Conservation (phyloP, 1,139 yeast genomes). For the Candida glucosophila region DNA sequence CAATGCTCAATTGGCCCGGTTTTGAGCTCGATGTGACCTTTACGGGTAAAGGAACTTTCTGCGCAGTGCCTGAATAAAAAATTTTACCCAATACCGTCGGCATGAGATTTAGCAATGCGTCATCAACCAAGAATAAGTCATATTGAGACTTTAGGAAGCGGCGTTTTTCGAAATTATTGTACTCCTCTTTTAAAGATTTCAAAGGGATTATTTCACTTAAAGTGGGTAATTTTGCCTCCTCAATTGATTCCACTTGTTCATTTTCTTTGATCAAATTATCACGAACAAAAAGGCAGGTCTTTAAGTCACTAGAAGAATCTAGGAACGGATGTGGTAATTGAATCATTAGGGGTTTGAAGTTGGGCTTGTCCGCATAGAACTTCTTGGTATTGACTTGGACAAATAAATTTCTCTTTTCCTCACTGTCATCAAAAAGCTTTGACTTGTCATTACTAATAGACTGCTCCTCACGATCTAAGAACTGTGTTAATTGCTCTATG, state of each 20-base stretch:
- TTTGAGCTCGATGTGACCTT: slow-evolving; percentile 33
- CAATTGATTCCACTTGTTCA: slow-evolving; percentile 54
- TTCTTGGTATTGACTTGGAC: slow-evolving; percentile 60
- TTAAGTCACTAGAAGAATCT: slow-evolving; percentile 34
- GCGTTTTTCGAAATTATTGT: slow-evolving; percentile 62
- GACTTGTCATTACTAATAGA: slow-evolving; percentile 21
- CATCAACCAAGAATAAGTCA: slow-evolving; percentile 80
- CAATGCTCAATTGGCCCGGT: slow-evolving; percentile 40
- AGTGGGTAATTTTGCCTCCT: slow-evolving; percentile 42
- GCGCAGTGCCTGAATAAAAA: slow-evolving; percentile 47
- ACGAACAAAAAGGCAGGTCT: slow-evolving; percentile 65
- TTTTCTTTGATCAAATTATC: slow-evolving; percentile 53
- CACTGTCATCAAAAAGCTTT: slow-evolving; percentile 40
- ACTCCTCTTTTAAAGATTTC: slow-evolving; percentile 54
- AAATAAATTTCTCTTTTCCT: slow-evolving; percentile 42
- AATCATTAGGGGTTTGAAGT: slow-evolving; percentile 66
- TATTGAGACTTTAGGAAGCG: slow-evolving; percentile 52
- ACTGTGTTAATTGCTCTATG: slow-evolving; percentile 43
- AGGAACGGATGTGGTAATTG: slow-evolving; percentile 42
- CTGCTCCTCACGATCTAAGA: slow-evolving; percentile 16
- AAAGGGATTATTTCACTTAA: slow-evolving; percentile 44
- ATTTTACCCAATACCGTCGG: slow-evolving; percentile 79
- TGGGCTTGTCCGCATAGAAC: slow-evolving; percentile 52
- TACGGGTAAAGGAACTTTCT: slow-evolving; percentile 68
- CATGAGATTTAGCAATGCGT: slow-evolving; percentile 65